These are phyloP conservation scores for Leccinum pseudoinsigne DNA, from an alignment of 1,284 basidiomycete species.

Conservation along the genomic window DNA sequence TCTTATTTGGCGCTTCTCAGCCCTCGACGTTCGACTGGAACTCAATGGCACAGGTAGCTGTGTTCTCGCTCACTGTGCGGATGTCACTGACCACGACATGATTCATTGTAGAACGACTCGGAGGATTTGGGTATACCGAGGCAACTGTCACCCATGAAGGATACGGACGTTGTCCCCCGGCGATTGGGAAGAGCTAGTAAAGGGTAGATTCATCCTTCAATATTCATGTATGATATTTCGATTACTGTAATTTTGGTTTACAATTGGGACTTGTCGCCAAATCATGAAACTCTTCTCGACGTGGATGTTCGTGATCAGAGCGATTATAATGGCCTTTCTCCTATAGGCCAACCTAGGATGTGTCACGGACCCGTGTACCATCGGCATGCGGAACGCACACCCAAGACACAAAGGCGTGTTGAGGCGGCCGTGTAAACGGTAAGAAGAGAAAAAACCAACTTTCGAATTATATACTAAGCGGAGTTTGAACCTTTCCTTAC, in stretches of 20 bases:
- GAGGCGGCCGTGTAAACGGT: slow-evolving; percentile 42
- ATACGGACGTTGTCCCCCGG: slow-evolving; percentile 47
- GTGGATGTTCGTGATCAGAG: slow-evolving; percentile 66
- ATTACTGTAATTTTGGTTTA: background rate
- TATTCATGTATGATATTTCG: background rate
- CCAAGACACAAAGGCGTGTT: slow-evolving; percentile 45
- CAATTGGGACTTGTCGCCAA: slow-evolving; percentile 50
- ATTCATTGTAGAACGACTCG: slow-evolving; percentile 15
- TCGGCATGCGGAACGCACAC: slow-evolving; percentile 58
- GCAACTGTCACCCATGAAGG: slow-evolving; percentile 61
- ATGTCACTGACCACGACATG: background rate
- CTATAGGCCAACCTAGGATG: slow-evolving; percentile 52
- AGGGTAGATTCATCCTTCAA: slow-evolving; percentile 10
- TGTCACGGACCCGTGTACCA: slow-evolving; percentile 44
- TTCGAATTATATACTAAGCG: slow-evolving; percentile 23
- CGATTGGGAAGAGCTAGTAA: slow-evolving; percentile 37
- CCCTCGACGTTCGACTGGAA: slow-evolving; percentile 44
- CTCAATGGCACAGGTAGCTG: slow-evolving; percentile 36
- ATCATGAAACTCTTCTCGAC: slow-evolving; percentile 81
- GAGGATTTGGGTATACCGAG: slow-evolving; percentile 59
- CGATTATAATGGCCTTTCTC: slow-evolving; percentile 70
- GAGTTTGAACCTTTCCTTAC: slow-evolving; percentile 18
- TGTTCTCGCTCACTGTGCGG: background rate
- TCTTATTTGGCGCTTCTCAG: slow-evolving; percentile 47
- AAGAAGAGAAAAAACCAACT: slow-evolving; percentile 5